Conservation (phyloP, 768 basidiomycete species). For the Tricholoma sp. region DNA sequence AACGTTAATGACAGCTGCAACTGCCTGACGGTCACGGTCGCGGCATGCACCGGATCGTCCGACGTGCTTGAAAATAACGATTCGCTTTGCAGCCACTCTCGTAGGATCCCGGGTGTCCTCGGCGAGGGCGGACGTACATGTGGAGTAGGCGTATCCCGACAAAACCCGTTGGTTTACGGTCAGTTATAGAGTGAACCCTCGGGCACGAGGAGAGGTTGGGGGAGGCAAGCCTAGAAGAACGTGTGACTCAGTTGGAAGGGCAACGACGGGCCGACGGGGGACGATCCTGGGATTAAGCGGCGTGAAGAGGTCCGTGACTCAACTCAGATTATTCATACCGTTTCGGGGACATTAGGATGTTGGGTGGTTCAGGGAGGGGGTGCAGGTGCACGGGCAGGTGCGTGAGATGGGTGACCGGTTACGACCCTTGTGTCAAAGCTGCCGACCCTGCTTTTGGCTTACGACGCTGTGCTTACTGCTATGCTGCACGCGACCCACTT, state of each 20-base stretch:
- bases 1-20: too few species aligned
- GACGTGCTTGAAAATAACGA: neutral
- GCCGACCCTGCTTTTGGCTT: neutral
- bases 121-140: neutral
- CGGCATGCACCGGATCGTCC: neutral
- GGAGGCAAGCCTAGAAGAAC: neutral
- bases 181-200: neutral
- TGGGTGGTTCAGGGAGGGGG: too few species aligned
- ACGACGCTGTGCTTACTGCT: neutral
- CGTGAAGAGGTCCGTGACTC: too few species aligned
- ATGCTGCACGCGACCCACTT: neutral
- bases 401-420: too few species aligned
- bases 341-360: too few species aligned
- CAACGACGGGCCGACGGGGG: too few species aligned
- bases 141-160: neutral
- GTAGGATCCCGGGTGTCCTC: neutral
- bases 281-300: too few species aligned
- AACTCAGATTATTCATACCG: too few species aligned
- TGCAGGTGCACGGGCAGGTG: too few species aligned
- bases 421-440: neutral
- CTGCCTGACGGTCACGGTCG: too few species aligned
- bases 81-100: neutral
- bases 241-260: too few species aligned
- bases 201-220: neutral
- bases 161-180: neutral